Evolutionary conservation across 139 green algal species (phyloP).

Genomic region (Micractinium conductrix): DNA sequence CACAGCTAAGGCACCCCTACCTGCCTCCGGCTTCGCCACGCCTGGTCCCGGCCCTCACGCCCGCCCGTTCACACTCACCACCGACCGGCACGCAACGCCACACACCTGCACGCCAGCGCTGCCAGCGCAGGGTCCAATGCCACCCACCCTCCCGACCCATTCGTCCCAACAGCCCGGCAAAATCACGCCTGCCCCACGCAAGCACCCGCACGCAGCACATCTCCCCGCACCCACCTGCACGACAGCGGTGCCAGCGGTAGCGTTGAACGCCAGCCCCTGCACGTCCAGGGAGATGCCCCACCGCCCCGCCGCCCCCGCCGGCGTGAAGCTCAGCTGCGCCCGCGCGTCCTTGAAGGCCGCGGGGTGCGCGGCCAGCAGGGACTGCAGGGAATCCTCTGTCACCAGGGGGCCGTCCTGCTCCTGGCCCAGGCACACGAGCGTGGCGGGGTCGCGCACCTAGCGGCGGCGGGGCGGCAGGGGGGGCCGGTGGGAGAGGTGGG

Average conservation of each 20-base stretch:
- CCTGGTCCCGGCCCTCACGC: no score
- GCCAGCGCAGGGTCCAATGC: neutral
- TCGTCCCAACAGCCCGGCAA: no score
- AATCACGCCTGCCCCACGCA: no score
- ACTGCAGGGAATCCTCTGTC: neutral
- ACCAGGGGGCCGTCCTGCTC: neutral
- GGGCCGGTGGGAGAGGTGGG: no score
- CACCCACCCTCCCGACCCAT: no score
- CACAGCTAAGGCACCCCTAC: no score
- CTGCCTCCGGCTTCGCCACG: no score
- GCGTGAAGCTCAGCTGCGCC: constrained; percentile 14
- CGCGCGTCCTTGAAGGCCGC: neutral
- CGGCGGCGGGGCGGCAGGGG: no score
- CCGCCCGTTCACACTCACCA: neutral
- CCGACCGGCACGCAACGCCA: neutral
- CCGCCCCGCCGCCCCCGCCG: neutral
- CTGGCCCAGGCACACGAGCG: neutral
- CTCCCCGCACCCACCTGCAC: neutral
- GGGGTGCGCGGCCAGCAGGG: neutral
- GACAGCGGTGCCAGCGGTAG: neutral
- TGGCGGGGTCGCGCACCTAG: neutral
- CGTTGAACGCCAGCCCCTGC: neutral
- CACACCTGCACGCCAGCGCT: neutral
- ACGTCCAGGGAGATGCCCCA: constrained; percentile 3
- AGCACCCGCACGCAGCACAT: no score